These are phyloP conservation scores for Casaregolazyma lundiana DNA, from an alignment of 1,139 yeast species.

Conservation along the genomic window DNA sequence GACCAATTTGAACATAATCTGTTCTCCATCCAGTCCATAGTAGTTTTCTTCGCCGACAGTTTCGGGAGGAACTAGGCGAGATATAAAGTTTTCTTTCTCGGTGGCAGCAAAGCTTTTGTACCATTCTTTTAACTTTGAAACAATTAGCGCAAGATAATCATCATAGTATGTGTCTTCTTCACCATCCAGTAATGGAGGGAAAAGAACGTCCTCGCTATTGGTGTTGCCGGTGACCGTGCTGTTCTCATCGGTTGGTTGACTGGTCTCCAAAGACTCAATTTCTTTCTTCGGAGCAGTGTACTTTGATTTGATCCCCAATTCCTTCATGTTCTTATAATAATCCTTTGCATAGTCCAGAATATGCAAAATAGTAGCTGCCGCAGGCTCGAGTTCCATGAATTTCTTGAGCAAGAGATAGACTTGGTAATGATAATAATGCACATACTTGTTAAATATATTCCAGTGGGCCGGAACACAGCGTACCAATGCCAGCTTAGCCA, in stretches of 20 bases:
- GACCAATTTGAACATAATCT: slow-evolving; percentile 74
- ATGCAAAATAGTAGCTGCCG: slow-evolving; percentile 36
- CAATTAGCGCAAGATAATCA: slow-evolving; percentile 68
- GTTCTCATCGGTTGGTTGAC: not conserved
- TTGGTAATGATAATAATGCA: slow-evolving; percentile 63
- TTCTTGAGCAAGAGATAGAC: slow-evolving; percentile 59
- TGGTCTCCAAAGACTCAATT: not conserved
- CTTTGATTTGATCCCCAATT: slow-evolving; percentile 28
- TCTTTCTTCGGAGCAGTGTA: slow-evolving; percentile 1
- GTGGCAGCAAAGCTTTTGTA: slow-evolving; percentile 57
- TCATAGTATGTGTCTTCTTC: slow-evolving; percentile 60
- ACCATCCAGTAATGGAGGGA: slow-evolving; percentile 49
- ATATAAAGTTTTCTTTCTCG: slow-evolving; percentile 58
- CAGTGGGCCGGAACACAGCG: slow-evolving; percentile 68
- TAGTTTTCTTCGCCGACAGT: slow-evolving; percentile 46
- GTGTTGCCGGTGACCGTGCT: not conserved
- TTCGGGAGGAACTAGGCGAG: slow-evolving; percentile 69
- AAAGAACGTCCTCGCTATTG: slow-evolving; percentile 36
- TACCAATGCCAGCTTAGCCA: slow-evolving; percentile 55
- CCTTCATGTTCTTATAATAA: slow-evolving; percentile 52
- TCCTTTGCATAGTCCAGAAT: slow-evolving; percentile 73
- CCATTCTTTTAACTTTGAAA: slow-evolving; percentile 79
- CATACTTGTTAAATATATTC: slow-evolving; percentile 62
- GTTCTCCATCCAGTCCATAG: slow-evolving; percentile 59
- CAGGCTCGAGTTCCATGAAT: slow-evolving; percentile 64